These are phyloP conservation scores for Polyporus tsugae DNA, from an alignment of 1,284 basidiomycete genomes.

Conservation along the genomic window DNA sequence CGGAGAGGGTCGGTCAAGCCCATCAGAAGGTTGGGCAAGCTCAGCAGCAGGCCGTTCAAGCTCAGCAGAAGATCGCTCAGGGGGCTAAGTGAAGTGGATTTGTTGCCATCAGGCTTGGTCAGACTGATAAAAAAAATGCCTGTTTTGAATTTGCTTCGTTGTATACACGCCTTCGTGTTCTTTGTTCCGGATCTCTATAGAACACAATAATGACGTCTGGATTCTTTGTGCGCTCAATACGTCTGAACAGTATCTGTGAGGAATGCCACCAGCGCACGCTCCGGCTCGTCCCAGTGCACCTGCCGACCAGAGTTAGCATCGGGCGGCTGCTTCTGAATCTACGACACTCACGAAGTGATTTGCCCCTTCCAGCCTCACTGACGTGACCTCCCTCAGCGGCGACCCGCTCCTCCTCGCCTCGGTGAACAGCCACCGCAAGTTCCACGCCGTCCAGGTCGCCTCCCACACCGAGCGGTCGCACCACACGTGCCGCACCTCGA, in stretches of 20 bases:
- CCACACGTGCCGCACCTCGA: slow-evolving; percentile 21
- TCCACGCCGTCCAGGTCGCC: slow-evolving; percentile 21
- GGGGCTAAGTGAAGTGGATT: not conserved
- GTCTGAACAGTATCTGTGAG: slow-evolving; percentile 1
- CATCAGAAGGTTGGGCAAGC: not conserved
- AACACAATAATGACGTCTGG: not conserved
- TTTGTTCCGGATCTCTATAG: not conserved
- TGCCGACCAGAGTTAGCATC: not conserved
- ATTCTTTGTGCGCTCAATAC: not conserved
- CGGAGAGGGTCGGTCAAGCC: not conserved
- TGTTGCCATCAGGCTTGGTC: no score
- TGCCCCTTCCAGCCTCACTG: slow-evolving; percentile 18
- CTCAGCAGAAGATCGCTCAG: not conserved
- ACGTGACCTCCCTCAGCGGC: slow-evolving; percentile 19
- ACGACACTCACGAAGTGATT: slow-evolving; percentile 35
- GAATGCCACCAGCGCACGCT: slow-evolving; percentile 24
- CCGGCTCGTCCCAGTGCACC: slow-evolving; percentile 38
- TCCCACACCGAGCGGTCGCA: slow-evolving; percentile 30
- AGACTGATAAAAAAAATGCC: no score
- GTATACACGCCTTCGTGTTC: not conserved
- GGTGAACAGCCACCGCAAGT: slow-evolving; percentile 2
- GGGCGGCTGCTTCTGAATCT: no score
- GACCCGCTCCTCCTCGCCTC: slow-evolving; percentile 10
- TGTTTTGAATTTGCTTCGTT: not conserved
- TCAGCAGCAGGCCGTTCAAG: not conserved